Conservation (phyloP, 768 basidiomycete genomes). For the Kwoniella newhampshirensis region DNA sequence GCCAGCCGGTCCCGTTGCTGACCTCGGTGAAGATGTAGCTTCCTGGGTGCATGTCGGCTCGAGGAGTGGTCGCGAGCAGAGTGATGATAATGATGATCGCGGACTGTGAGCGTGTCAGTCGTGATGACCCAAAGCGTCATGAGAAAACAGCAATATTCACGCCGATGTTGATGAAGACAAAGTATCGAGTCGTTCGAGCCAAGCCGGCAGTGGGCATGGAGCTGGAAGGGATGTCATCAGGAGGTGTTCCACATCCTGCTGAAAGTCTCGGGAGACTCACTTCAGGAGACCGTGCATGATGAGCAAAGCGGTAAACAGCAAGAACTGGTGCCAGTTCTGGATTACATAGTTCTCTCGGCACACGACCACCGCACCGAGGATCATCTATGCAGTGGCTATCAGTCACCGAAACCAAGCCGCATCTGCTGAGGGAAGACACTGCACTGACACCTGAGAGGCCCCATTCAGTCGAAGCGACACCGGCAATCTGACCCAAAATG, state of each 20-base stretch:
- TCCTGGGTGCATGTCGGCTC: constrained; percentile 76
- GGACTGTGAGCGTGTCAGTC: constrained; percentile 48
- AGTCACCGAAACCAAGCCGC: not conserved
- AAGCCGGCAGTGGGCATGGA: constrained; percentile 66
- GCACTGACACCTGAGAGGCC: constrained; percentile 54
- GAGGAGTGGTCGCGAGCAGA: constrained; percentile 64
- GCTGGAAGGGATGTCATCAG: constrained; percentile 5
- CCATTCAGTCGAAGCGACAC: constrained; percentile 81
- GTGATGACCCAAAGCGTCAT: not conserved
- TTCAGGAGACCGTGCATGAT: constrained; percentile 71
- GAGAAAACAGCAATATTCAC: constrained; percentile 7
- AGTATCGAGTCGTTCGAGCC: constrained; percentile 65
- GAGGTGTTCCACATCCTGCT: not conserved
- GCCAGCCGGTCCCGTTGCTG: constrained; percentile 73
- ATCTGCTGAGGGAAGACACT: not conserved
- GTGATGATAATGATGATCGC: constrained; percentile 82
- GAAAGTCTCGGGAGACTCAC: constrained; percentile 50
- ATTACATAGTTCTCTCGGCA: constrained; percentile 61
- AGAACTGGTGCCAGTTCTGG: constrained; percentile 71
- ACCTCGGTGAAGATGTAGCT: constrained; percentile 74
- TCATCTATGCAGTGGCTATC: constrained; percentile 38
- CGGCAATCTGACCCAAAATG: constrained; percentile 60
- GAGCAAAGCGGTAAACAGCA: constrained; percentile 74
- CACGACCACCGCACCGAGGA: constrained; percentile 30
- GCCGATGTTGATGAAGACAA: constrained; percentile 82